Evolutionary conservation across 257 asterid species (phyloP).

Genomic region (Cordia subcordata): DNA sequence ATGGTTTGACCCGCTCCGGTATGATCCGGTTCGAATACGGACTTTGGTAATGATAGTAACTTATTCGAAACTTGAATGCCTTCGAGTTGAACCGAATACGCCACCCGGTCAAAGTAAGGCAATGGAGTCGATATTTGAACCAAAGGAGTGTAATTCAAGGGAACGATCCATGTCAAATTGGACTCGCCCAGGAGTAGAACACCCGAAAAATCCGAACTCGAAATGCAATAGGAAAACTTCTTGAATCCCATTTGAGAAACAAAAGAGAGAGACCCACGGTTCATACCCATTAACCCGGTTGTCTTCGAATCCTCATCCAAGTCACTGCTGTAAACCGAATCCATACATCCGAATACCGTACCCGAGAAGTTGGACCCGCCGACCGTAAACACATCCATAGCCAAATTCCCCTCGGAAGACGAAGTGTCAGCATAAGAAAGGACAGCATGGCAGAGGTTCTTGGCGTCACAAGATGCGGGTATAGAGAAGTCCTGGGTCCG

Average conservation of each 20-base stretch:
- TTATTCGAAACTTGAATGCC: constrained; percentile 65
- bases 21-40: constrained; percentile 76
- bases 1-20: constrained; percentile 98
- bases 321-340: constrained; percentile 60
- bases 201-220: constrained; percentile 65
- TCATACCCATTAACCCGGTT: constrained; percentile 92
- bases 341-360: constrained; percentile 82
- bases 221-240: constrained; percentile 84
- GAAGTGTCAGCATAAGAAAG: constrained; percentile 77
- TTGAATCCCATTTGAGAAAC: constrained; percentile 79
- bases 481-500: constrained; percentile 84
- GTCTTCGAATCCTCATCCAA: constrained; percentile 68
- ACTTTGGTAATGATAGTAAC: constrained; percentile 48
- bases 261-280: constrained; percentile 77
- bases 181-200: constrained; percentile 62
- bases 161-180: constrained; percentile 52
- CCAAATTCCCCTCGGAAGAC: constrained; percentile 76
- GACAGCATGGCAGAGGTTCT: constrained; percentile 70
- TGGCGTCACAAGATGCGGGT: constrained; percentile 81
- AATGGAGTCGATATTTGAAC: constrained; percentile 65
- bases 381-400: constrained; percentile 46
- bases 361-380: constrained; percentile 62
- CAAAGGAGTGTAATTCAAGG: constrained; percentile 69
- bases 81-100: constrained; percentile 79
- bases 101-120: constrained; percentile 79